Conservation (phyloP, 2,329 filamentous ascomycete species). For the Grosmannia huntii region DNA sequence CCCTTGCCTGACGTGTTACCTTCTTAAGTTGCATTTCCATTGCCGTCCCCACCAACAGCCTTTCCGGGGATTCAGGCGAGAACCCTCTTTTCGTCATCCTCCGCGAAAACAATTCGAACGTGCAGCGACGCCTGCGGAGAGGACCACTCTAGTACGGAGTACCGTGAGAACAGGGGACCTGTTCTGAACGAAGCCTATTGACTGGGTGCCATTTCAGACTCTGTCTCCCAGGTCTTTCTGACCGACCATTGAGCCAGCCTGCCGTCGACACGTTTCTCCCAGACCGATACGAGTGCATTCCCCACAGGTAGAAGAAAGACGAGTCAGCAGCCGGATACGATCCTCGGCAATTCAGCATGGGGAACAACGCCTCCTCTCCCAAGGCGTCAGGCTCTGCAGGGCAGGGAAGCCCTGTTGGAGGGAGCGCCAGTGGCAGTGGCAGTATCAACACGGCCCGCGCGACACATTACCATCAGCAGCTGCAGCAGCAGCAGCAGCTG, state of each 20-base stretch:
- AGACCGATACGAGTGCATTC: too few species aligned
- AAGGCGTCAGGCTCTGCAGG: conserved; percentile 22
- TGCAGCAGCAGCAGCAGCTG: conserved; percentile 16
- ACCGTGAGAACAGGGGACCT: neutral
- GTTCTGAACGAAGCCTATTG: neutral
- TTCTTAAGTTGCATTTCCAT: neutral
- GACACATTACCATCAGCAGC: conserved; percentile 22
- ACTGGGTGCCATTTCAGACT: neutral
- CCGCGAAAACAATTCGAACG: neutral
- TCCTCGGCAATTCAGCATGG: conserved; percentile 22
- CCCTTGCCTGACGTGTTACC: neutral
- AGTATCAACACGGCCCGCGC: conserved; percentile 17
- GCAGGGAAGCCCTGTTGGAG: neutral
- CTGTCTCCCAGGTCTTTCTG: neutral
- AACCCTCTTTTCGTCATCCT: neutral
- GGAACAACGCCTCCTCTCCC: conserved; percentile 30
- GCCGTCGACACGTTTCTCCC: neutral
- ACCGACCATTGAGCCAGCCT: neutral
- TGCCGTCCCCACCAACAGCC: neutral
- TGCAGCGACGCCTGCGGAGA: neutral
- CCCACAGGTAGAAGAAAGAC: neutral
- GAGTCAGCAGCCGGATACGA: neutral
- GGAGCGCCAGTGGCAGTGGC: conserved; percentile 7
- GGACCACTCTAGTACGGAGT: neutral
- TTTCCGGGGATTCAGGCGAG: neutral